phyloP scores from a whole-genome alignment of 1,284 basidiomycete genomes.

The Melampsora medusae region DNA sequence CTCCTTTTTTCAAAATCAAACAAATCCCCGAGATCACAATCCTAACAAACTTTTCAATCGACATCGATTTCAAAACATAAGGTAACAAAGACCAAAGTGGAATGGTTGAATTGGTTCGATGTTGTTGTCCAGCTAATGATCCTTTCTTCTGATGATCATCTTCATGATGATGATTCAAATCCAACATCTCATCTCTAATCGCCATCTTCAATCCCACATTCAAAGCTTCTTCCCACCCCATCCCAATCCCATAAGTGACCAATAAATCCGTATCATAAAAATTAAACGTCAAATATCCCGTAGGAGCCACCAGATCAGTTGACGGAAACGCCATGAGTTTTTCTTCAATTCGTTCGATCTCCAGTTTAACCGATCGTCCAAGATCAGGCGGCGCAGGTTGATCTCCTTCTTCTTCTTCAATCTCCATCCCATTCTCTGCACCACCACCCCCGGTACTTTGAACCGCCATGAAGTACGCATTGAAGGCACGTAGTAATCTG shows the following conservation, averaged over 20 bases:
- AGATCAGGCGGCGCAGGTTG: conserved; percentile 15
- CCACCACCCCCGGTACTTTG: too few species aligned
- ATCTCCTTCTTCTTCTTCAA: conserved; percentile 8
- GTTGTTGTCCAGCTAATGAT: neutral
- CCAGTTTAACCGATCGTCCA: conserved; percentile 11
- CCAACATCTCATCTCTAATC: neutral
- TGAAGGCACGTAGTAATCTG: conserved; percentile 14
- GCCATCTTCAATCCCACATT: conserved; percentile 5
- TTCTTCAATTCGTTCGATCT: conserved; percentile 11
- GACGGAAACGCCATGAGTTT: conserved; percentile 11
- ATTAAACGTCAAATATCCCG: conserved; percentile 21
- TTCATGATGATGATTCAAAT: conserved; percentile 3
- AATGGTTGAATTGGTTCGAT: conserved; percentile 10
- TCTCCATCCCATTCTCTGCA: too few species aligned
- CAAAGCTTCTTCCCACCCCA: conserved; percentile 12
- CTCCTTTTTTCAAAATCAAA: neutral
- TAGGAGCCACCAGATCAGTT: conserved; percentile 5
- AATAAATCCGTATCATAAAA: neutral
- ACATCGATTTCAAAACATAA: neutral
- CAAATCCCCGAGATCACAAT: conserved; percentile 3
- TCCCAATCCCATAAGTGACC: neutral
- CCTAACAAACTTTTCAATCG: conserved; percentile 16
- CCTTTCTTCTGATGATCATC: neutral
- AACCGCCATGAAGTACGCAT: neutral
- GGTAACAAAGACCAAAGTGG: conserved; percentile 37